These are phyloP conservation scores for Yamadazyma taylorii DNA, from an alignment of 1,139 yeast species.

Conservation along the genomic window DNA sequence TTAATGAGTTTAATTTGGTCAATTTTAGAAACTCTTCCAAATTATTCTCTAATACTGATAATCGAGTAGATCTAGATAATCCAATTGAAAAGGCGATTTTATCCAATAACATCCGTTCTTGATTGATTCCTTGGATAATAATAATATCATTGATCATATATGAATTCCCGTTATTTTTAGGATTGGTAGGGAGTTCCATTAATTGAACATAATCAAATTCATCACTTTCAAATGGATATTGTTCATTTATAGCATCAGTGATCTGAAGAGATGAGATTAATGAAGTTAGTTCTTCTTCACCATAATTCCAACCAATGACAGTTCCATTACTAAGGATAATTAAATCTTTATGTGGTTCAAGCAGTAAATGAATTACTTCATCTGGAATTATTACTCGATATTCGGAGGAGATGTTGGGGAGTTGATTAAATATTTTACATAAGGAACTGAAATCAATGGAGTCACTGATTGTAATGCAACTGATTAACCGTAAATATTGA, in stretches of 20 bases:
- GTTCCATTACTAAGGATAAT: constrained; percentile 73
- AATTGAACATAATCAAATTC: constrained; percentile 83
- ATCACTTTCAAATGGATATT: constrained; percentile 68
- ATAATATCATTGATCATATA: constrained; percentile 69
- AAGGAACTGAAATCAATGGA: constrained; percentile 11
- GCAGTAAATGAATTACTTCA: constrained; percentile 57
- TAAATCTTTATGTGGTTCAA: constrained; percentile 39
- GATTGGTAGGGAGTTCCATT: constrained; percentile 23
- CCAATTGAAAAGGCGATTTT: constrained; percentile 91
- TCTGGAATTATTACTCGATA: constrained; percentile 55
- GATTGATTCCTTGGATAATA: constrained; percentile 52
- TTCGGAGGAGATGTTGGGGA: constrained; percentile 3
- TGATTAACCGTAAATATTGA: constrained; percentile 14
- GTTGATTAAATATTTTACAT: constrained; percentile 1
- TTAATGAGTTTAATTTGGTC: constrained; percentile 65
- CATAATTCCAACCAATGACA: constrained; percentile 78
- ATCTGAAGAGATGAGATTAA: constrained; percentile 43
- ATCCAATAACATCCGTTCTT: constrained; percentile 56
- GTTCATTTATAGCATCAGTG: constrained; percentile 25
- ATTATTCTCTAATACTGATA: constrained; percentile 73
- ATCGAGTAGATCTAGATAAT: constrained; percentile 77
- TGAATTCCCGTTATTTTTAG: constrained; percentile 32
- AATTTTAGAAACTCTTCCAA: constrained; percentile 65
- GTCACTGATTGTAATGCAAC: constrained; percentile 17
- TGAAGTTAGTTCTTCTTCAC: constrained; percentile 52